These are phyloP conservation scores for Chalaropsis thielavioides DNA, from an alignment of 2,329 filamentous ascomycete genomes.

Conservation along the genomic window DNA sequence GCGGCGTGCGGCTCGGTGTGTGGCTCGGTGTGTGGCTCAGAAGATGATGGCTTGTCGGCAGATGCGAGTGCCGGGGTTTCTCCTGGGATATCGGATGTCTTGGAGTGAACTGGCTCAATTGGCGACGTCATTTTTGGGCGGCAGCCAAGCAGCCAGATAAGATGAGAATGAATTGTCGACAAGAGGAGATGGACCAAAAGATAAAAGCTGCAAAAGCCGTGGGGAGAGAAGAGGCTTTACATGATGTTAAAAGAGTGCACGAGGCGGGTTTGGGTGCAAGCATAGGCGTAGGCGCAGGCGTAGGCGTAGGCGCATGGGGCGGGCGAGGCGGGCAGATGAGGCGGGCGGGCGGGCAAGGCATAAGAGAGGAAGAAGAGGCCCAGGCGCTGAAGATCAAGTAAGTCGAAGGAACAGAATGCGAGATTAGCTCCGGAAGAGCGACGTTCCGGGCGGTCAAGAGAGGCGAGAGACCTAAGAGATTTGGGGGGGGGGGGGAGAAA, in stretches of 20 bases:
- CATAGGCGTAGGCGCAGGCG: not conserved
- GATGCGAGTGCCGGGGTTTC: not conserved
- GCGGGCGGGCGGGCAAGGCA: not conserved
- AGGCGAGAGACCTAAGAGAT: not conserved
- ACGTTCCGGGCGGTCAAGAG: not conserved
- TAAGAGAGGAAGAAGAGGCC: not conserved
- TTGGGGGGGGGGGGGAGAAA: too few relatives aligned
- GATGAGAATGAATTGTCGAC: not conserved
- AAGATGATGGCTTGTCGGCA: not conserved
- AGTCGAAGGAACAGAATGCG: not conserved
- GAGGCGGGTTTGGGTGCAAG: not conserved
- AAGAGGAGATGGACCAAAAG: not conserved
- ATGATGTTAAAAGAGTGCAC: not conserved
- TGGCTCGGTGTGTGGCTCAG: not conserved
- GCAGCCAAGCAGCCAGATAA: not conserved
- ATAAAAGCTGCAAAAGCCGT: not conserved
- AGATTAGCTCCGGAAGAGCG: not conserved
- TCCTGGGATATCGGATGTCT: not conserved
- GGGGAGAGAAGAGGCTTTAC: not conserved
- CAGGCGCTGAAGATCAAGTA: not conserved
- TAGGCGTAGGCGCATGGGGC: too few relatives aligned
- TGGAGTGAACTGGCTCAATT: not conserved
- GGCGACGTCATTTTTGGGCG: not conserved
- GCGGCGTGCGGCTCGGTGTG: conserved; percentile 18
- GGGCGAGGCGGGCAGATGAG: not conserved